A percentile compares a stretch with the other conserved stretches of the same genome.
These are phyloP conservation scores for Populus trichocarpa DNA, from an alignment of 441 rosid species.

Conservation along the genomic window DNA sequence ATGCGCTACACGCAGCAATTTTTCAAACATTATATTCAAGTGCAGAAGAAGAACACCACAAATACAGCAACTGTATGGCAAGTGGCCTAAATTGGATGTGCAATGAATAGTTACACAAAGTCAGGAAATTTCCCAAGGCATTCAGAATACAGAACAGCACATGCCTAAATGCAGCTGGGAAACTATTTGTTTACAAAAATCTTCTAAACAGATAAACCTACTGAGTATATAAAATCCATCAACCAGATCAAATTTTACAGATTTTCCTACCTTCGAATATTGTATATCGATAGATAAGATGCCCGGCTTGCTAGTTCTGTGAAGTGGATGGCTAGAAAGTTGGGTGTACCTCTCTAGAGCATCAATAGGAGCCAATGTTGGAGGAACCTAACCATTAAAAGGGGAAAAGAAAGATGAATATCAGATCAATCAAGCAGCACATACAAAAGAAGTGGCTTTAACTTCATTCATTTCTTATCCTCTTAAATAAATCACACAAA, in stretches of 20 bases:
- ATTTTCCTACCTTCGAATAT: conserved; percentile 53
- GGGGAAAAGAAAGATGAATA: conserved; percentile 4
- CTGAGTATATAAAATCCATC: not conserved
- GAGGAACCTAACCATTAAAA: conserved; percentile 48
- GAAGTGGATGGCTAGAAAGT: conserved; percentile 96
- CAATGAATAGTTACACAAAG: not conserved
- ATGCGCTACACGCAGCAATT: not conserved
- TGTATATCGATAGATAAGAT: conserved; percentile 70
- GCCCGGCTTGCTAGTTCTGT: conserved; percentile 93
- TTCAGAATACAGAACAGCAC: not conserved
- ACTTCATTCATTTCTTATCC: not conserved
- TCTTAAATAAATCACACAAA: not conserved
- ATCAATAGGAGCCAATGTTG: conserved; percentile 68
- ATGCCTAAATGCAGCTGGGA: not conserved
- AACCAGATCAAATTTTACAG: conserved; percentile 4
- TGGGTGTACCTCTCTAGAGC: conserved; percentile 82
- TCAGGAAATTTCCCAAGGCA: not conserved
- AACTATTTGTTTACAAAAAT: not conserved
- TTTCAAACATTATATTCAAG: not conserved
- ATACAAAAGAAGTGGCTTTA: not conserved
- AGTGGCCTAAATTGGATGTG: not conserved
- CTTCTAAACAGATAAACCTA: not conserved
- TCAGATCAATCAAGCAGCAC: not conserved
- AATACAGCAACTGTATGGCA: not conserved
- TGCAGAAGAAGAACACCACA: not conserved